Evolutionary conservation across 192 early-diverging fungal species (phyloP).

Genomic region (Podila clonocystis): DNA sequence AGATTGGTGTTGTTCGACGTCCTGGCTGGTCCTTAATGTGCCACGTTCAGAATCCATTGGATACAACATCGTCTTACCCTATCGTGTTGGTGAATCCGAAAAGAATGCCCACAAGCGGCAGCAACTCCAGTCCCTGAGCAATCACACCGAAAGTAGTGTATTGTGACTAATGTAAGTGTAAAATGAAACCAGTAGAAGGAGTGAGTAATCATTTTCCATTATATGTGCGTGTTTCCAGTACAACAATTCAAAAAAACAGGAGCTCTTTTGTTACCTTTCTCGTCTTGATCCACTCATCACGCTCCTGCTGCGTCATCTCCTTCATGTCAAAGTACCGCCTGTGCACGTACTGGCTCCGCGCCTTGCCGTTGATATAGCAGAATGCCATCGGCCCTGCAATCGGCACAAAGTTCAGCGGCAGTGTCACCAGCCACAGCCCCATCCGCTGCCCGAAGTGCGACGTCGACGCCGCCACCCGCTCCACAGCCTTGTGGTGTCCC

Average conservation of each 20-base stretch:
- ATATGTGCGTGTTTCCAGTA: neutral
- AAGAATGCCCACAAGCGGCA: constrained; percentile 56
- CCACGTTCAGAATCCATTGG: neutral
- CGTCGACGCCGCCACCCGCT: constrained; percentile 11
- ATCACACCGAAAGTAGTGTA: constrained; percentile 58
- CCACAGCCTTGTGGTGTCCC: constrained; percentile 16
- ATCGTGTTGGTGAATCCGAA: constrained; percentile 62
- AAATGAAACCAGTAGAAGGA: neutral
- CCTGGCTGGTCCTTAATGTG: neutral
- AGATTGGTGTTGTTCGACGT: neutral
- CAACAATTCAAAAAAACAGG: too few relatives aligned
- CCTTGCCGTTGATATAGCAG: constrained; percentile 52
- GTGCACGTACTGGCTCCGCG: constrained; percentile 49
- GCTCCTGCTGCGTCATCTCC: constrained; percentile 42
- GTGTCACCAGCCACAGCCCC: constrained; percentile 53
- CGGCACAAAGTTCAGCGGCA: constrained; percentile 58
- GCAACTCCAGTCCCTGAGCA: constrained; percentile 55
- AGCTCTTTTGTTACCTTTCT: constrained; percentile 15
- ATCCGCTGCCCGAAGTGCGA: constrained; percentile 49
- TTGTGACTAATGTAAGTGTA: constrained; percentile 15
- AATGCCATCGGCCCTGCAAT: constrained; percentile 52
- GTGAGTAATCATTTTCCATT: neutral
- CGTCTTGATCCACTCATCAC: constrained; percentile 44
- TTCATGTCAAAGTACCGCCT: constrained; percentile 57
- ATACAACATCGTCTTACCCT: constrained; percentile 50